These are phyloP conservation scores for Psophocarpus tetragonolobus DNA, from an alignment of 306 rosid genomes.

Conservation along the genomic window DNA sequence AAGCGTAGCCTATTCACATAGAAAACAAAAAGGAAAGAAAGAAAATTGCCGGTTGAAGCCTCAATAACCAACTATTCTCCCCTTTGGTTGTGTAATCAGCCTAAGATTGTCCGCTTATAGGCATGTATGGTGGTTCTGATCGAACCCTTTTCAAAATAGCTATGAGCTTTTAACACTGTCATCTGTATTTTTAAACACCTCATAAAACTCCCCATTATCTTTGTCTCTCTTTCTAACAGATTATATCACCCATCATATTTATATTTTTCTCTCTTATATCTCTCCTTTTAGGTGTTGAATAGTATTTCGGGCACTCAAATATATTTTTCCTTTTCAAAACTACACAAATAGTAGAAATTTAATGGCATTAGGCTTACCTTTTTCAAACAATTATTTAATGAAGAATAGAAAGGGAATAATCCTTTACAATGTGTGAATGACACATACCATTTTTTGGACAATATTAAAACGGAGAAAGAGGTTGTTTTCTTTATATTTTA, in stretches of 20 bases:
- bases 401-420: not conserved
- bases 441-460: not conserved
- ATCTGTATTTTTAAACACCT: too few relatives aligned
- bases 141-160: not conserved
- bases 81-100: not conserved
- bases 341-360: not conserved
- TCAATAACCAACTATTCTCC: slow-evolving; percentile 12
- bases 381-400: not conserved
- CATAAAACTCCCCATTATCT: too few relatives aligned
- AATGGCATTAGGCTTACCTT: not conserved
- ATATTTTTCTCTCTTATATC: too few relatives aligned
- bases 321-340: not conserved
- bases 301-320: too few relatives aligned
- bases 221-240: too few relatives aligned
- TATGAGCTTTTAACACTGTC: too few relatives aligned
- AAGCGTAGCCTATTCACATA: not conserved
- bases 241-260: too few relatives aligned
- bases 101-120: not conserved
- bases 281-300: too few relatives aligned
- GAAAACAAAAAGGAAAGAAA: not conserved
- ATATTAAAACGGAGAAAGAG: not conserved
- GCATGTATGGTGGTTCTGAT: not conserved
- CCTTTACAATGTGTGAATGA: not conserved
- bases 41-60: not conserved
- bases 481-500: not conserved